Percentiles rank a stretch among this genome's conserved stretches.
These are phyloP conservation scores for Cladosporium cucumerinum DNA, from an alignment of 2,329 filamentous ascomycete species.

Conservation along the genomic window DNA sequence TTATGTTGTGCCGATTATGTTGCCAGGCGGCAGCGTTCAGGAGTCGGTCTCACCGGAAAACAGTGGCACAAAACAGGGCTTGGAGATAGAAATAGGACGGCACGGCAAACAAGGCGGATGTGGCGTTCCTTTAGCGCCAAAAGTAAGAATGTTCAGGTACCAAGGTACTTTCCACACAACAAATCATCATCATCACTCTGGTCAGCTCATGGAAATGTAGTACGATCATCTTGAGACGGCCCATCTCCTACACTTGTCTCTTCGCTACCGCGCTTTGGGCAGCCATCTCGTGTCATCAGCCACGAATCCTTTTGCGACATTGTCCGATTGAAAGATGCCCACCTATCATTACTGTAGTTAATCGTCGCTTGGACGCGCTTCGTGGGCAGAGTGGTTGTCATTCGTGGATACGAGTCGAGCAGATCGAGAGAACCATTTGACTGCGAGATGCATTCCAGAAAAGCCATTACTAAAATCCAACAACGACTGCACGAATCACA, in stretches of 20 bases:
- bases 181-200: background rate
- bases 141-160: background rate
- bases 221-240: background rate
- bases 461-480: background rate
- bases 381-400: background rate
- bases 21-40: conserved; percentile 2
- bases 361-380: background rate
- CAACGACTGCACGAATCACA: background rate
- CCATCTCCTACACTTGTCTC: background rate
- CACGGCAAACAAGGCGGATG: background rate
- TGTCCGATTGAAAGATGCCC: background rate
- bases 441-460: background rate
- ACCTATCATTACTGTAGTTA: background rate
- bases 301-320: background rate
- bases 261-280: background rate
- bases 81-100: background rate
- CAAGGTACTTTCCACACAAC: too few species aligned
- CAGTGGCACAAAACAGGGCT: background rate
- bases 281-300: background rate
- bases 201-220: background rate
- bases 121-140: background rate
- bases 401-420: background rate
- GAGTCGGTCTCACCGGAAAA: background rate
- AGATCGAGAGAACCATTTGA: background rate
- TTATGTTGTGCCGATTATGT: background rate